These are phyloP conservation scores for Candida ficus DNA, from an alignment of 805 yeast species.

Conservation along the genomic window DNA sequence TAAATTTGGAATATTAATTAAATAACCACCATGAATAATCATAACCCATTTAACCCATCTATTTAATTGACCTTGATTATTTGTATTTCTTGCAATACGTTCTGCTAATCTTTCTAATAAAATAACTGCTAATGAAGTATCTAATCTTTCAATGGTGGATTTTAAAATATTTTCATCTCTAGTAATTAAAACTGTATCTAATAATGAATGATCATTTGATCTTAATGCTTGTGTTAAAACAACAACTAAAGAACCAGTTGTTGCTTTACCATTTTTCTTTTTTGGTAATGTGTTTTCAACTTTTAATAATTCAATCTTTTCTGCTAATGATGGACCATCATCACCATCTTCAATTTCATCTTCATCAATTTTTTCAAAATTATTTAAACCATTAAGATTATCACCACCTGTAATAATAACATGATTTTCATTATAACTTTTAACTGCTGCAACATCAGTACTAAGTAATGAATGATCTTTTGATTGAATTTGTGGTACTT, in stretches of 20 bases:
- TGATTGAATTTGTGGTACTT: slow-evolving; percentile 36
- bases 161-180: slow-evolving; percentile 48
- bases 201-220: slow-evolving; percentile 77
- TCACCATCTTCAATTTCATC: slow-evolving; percentile 36
- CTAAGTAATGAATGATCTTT: slow-evolving; percentile 38
- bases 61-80: slow-evolving; percentile 45
- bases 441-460: slow-evolving; percentile 46
- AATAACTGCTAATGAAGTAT: slow-evolving; percentile 46
- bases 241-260: slow-evolving; percentile 74
- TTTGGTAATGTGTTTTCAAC: slow-evolving; percentile 23
- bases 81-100: slow-evolving; percentile 52
- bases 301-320: slow-evolving; percentile 38
- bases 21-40: slow-evolving; percentile 74
- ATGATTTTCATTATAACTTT: slow-evolving; percentile 54
- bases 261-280: slow-evolving; percentile 42
- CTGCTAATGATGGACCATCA: slow-evolving; percentile 49
- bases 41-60: slow-evolving; percentile 88
- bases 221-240: slow-evolving; percentile 85
- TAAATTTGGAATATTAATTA: slow-evolving; percentile 39
- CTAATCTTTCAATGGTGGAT: slow-evolving; percentile 50
- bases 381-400: slow-evolving; percentile 51
- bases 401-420: slow-evolving; percentile 61
- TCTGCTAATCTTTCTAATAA: slow-evolving; percentile 59
- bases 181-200: slow-evolving; percentile 72
- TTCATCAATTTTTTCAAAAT: slow-evolving; percentile 31